These are phyloP conservation scores for Xylariaceae sp. DNA, from an alignment of 2,329 filamentous ascomycete species.

Conservation along the genomic window DNA sequence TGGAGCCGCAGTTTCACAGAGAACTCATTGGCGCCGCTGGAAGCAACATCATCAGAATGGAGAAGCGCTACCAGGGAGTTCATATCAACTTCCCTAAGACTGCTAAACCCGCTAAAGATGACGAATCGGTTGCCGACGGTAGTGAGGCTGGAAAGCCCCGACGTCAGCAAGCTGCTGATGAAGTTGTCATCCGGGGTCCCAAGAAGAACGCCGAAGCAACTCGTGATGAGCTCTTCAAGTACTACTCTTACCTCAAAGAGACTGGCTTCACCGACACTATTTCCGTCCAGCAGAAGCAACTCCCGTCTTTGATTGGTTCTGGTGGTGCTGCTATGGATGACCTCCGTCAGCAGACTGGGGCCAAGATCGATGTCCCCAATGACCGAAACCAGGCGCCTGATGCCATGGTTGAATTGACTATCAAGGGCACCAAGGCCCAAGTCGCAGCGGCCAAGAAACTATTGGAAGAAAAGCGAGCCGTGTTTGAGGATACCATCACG, in stretches of 20 bases:
- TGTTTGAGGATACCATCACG: slow-evolving; percentile 87
- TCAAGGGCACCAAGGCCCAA: slow-evolving; percentile 89
- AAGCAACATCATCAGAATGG: slow-evolving; percentile 83
- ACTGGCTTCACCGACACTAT: slow-evolving; percentile 79
- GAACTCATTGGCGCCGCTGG: slow-evolving; percentile 90
- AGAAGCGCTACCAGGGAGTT: slow-evolving; percentile 81
- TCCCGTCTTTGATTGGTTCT: slow-evolving; percentile 90
- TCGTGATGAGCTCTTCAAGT: slow-evolving; percentile 83
- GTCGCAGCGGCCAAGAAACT: slow-evolving; percentile 91
- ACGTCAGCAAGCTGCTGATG: slow-evolving; percentile 75
- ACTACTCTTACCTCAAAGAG: slow-evolving; percentile 87
- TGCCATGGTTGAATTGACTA: slow-evolving; percentile 76
- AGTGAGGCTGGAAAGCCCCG: slow-evolving; percentile 64
- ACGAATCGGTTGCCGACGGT: slow-evolving; percentile 67
- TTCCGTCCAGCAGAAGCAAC: slow-evolving; percentile 83
- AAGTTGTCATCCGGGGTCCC: slow-evolving; percentile 87
- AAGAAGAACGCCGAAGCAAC: slow-evolving; percentile 91
- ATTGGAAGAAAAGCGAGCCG: slow-evolving; percentile 78
- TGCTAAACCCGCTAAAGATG: slow-evolving; percentile 64
- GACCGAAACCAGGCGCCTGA: slow-evolving; percentile 67
- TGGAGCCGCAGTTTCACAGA: slow-evolving; percentile 89
- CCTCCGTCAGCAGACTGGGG: slow-evolving; percentile 78
- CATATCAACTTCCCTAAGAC: slow-evolving; percentile 83
- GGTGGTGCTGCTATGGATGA: slow-evolving; percentile 89
- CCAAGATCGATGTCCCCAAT: slow-evolving; percentile 87